Evolutionary conservation across 2,329 filamentous ascomycete species (phyloP).

Genomic region (Nectriaceae sp.): DNA sequence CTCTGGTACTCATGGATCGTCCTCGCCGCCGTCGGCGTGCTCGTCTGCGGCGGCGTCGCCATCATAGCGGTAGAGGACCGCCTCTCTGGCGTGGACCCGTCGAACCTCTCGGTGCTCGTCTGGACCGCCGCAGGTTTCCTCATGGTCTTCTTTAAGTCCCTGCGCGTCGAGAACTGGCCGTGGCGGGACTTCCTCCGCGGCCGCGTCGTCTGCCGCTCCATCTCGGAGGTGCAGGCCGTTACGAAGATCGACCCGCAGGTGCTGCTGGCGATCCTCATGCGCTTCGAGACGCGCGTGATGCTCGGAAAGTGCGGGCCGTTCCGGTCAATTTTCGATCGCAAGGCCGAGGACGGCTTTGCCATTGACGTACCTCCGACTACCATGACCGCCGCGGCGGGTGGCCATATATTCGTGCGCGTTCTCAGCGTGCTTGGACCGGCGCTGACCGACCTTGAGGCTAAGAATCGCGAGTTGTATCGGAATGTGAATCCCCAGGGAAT

Average conservation of each 20-base stretch:
- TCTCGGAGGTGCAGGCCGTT: background rate
- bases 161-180: slow-evolving; percentile 26
- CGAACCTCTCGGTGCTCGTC: slow-evolving; percentile 28
- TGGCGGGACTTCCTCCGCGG: slow-evolving; percentile 33
- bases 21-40: background rate
- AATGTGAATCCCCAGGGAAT: too few relatives aligned
- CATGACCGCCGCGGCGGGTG: too few relatives aligned
- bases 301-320: background rate
- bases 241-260: background rate
- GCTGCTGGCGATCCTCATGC: background rate
- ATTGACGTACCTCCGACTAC: too few relatives aligned
- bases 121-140: slow-evolving; percentile 31
- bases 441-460: too few relatives aligned
- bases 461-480: too few relatives aligned
- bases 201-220: slow-evolving; percentile 23
- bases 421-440: too few relatives aligned
- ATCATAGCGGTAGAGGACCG: slow-evolving; percentile 26
- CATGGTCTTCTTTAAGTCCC: slow-evolving; percentile 27
- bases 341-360: background rate
- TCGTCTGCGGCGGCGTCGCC: slow-evolving; percentile 26
- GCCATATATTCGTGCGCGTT: too few relatives aligned
- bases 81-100: slow-evolving; percentile 33
- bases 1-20: background rate
- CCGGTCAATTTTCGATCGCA: background rate
- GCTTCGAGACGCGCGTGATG: background rate